phyloP scores from a whole-genome alignment of 331 rosid genomes.

The Quercus phellos region DNA sequence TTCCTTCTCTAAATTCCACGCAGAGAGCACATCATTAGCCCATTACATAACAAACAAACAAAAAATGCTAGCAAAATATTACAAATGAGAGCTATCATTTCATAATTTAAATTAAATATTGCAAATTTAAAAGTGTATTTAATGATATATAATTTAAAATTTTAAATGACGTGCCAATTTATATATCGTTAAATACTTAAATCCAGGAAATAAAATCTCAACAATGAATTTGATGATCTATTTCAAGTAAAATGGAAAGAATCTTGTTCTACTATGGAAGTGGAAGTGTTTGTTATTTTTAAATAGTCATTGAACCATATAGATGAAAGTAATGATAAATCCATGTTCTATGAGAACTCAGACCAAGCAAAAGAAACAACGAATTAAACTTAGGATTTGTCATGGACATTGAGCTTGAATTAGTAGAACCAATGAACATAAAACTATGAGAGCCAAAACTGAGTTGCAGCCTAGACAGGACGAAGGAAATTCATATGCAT shows the following conservation, averaged over 20 bases:
- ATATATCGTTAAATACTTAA: too few relatives aligned
- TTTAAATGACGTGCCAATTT: too few relatives aligned
- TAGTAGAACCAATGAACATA: not conserved
- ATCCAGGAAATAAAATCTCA: not conserved
- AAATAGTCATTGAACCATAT: not conserved
- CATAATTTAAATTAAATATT: not conserved
- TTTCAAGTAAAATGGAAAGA: too few relatives aligned
- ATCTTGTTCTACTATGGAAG: too few relatives aligned
- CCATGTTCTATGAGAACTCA: not conserved
- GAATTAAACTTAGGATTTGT: not conserved
- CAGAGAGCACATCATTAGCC: not conserved
- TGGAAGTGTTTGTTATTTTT: too few relatives aligned
- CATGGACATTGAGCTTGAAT: not conserved
- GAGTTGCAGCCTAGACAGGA: not conserved
- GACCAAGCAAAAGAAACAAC: not conserved
- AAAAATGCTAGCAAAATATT: too few relatives aligned
- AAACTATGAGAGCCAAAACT: not conserved
- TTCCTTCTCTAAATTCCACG: slow-evolving; percentile 4
- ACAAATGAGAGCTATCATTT: too few relatives aligned
- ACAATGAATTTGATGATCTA: too few relatives aligned
- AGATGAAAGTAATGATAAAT: not conserved
- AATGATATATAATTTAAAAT: too few relatives aligned
- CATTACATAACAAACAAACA: not conserved
- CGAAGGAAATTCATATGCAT: not conserved
- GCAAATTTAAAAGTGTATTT: too few relatives aligned